Conservation (phyloP, 495 filamentous ascomycete genomes). For the Neurospora sp. region DNA sequence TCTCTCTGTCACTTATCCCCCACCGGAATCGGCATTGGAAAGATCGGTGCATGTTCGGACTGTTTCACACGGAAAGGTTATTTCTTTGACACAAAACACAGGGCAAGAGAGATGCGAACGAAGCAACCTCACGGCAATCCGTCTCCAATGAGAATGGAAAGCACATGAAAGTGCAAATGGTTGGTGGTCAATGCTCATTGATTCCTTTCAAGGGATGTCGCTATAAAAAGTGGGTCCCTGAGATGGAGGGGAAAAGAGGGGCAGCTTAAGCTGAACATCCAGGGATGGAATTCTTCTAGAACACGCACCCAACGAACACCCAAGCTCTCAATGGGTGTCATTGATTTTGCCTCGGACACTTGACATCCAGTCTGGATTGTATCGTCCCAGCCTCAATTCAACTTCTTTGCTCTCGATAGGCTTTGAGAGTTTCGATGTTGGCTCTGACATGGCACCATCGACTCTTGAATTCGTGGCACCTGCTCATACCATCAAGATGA, state of each 20-base stretch:
- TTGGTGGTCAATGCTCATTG: background rate
- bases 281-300: background rate
- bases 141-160: background rate
- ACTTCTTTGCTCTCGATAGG: background rate
- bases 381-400: background rate
- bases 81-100: background rate
- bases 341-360: background rate
- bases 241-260: background rate
- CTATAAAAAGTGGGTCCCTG: background rate
- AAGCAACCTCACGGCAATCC: background rate
- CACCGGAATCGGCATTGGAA: background rate
- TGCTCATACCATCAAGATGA: background rate
- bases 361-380: background rate
- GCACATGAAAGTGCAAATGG: background rate
- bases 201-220: background rate
- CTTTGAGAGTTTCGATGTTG: background rate
- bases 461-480: background rate
- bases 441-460: background rate
- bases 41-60: background rate
- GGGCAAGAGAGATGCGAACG: background rate
- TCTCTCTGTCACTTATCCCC: background rate
- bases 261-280: background rate
- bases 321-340: background rate
- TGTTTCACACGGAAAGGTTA: background rate
- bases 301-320: background rate